Percentiles rank a stretch among this genome's conserved stretches.
phyloP scores from a whole-genome alignment of 108 stramenopile genomes.

The Pseudonitzschia multistriata region DNA sequence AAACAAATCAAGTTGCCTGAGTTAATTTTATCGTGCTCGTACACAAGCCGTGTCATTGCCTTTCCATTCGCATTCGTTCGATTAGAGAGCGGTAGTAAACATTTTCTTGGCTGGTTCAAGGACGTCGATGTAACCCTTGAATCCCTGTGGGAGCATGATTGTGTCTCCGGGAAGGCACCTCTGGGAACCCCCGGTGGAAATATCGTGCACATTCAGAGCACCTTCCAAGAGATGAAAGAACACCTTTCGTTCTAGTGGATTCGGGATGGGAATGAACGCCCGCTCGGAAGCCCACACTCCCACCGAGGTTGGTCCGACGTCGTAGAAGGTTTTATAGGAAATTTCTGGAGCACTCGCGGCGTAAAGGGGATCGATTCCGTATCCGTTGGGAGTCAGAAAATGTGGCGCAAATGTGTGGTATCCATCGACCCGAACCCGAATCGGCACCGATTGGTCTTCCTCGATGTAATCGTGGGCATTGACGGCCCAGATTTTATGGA shows the following conservation, averaged over 20 bases:
- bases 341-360: slow-evolving; percentile 15
- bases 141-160: slow-evolving; percentile 55
- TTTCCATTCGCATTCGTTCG: slow-evolving; percentile 1
- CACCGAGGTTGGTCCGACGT: slow-evolving; percentile 56
- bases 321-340: slow-evolving; percentile 37
- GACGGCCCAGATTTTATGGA: slow-evolving; percentile 77
- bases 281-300: slow-evolving; percentile 45
- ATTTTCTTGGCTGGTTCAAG: slow-evolving; percentile 58
- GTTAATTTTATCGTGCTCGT: too few relatives aligned
- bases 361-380: slow-evolving; percentile 26
- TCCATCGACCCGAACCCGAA: slow-evolving; percentile 47
- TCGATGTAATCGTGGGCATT: slow-evolving; percentile 28
- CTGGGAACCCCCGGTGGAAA: slow-evolving; percentile 33
- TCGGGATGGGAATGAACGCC: slow-evolving; percentile 34
- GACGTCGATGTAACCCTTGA: slow-evolving; percentile 61
- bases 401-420: slow-evolving; percentile 41
- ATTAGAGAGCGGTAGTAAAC: slow-evolving; percentile 26
- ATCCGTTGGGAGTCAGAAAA: slow-evolving; percentile 15
- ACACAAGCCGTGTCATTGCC: too few relatives aligned
- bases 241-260: slow-evolving; percentile 24
- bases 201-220: slow-evolving; percentile 43
- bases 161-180: slow-evolving; percentile 72
- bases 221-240: slow-evolving; percentile 60
- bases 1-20: too few relatives aligned
- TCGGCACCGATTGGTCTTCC: slow-evolving; percentile 11